These are phyloP conservation scores for Yamadazyma trypodendri DNA, from an alignment of 1,139 yeast species.

Conservation along the genomic window DNA sequence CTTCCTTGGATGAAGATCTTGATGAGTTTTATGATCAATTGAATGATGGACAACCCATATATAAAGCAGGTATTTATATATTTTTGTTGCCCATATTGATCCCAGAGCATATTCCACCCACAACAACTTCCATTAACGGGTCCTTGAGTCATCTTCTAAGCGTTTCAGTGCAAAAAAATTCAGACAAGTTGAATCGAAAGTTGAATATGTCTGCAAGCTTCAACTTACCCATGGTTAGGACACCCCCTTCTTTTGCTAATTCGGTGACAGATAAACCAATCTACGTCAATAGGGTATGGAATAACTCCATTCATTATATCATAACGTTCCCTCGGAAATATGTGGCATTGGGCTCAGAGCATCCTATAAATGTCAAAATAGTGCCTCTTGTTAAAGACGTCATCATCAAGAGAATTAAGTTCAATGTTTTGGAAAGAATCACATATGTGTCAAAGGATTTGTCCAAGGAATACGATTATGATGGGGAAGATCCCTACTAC, in stretches of 20 bases:
- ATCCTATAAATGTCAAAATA: slow-evolving; percentile 60
- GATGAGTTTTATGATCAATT: slow-evolving; percentile 5
- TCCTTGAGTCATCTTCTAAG: slow-evolving; percentile 36
- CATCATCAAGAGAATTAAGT: slow-evolving; percentile 65
- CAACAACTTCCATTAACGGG: slow-evolving; percentile 59
- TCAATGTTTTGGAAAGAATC: slow-evolving; percentile 70
- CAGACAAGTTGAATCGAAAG: slow-evolving; percentile 38
- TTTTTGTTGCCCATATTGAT: slow-evolving; percentile 71
- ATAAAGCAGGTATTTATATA: slow-evolving; percentile 76
- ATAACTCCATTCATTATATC: slow-evolving; percentile 73
- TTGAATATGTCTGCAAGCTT: slow-evolving; percentile 29
- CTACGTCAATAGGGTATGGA: slow-evolving; percentile 81
- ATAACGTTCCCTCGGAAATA: slow-evolving; percentile 75
- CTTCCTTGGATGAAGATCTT: slow-evolving; percentile 4
- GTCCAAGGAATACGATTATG: slow-evolving; percentile 57
- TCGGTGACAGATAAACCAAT: slow-evolving; percentile 79
- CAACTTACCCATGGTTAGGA: slow-evolving; percentile 58
- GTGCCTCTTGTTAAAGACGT: slow-evolving; percentile 72
- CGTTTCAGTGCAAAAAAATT: slow-evolving; percentile 30
- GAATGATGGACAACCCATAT: slow-evolving; percentile 16
- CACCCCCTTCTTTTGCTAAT: slow-evolving; percentile 78
- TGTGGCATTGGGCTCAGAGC: slow-evolving; percentile 68
- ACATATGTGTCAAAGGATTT: slow-evolving; percentile 62
- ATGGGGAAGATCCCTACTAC: slow-evolving; percentile 43
- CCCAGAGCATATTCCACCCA: slow-evolving; percentile 71